phyloP scores from a whole-genome alignment of 2,329 filamentous ascomycete species.

The Periconia digitata region DNA sequence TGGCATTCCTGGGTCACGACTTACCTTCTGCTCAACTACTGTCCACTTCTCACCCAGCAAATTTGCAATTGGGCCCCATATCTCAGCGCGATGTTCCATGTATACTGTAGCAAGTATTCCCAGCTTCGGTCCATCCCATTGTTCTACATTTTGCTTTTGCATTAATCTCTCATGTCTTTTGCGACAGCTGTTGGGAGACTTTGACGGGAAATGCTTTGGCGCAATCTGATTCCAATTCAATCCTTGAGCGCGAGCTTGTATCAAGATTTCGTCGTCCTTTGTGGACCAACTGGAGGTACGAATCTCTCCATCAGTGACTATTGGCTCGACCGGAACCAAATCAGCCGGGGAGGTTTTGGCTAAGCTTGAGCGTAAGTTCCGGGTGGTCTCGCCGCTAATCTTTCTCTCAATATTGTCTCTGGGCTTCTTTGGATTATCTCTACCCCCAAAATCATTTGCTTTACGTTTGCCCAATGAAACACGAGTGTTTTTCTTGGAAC shows the following conservation, averaged over 20 bases:
- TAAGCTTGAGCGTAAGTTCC: too few species aligned
- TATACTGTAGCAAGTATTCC: slow-evolving; percentile 77
- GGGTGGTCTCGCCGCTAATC: background rate
- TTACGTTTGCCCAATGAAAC: background rate
- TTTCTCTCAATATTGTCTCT: background rate
- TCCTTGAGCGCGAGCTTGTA: slow-evolving; percentile 70
- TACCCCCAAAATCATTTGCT: background rate
- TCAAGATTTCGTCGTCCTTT: slow-evolving; percentile 72
- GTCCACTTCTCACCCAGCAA: slow-evolving; percentile 58
- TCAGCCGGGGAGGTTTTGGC: too few species aligned
- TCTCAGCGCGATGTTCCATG: slow-evolving; percentile 75
- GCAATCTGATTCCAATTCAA: slow-evolving; percentile 86
- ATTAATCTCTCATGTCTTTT: slow-evolving; percentile 85
- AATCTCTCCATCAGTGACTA: slow-evolving; percentile 30
- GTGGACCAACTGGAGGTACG: slow-evolving; percentile 64
- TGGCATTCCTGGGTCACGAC: too few species aligned
- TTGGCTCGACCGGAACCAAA: too few species aligned
- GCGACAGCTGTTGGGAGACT: slow-evolving; percentile 79
- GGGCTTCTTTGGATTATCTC: background rate
- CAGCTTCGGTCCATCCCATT: slow-evolving; percentile 77
- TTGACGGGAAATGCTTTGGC: slow-evolving; percentile 71
- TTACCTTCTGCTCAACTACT: slow-evolving; percentile 79
- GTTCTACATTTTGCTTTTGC: slow-evolving; percentile 70
- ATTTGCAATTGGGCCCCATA: slow-evolving; percentile 76
- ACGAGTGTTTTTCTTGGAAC: background rate